Conservation (phyloP, 306 rosid species). For the Lathyrus tuberosus region DNA sequence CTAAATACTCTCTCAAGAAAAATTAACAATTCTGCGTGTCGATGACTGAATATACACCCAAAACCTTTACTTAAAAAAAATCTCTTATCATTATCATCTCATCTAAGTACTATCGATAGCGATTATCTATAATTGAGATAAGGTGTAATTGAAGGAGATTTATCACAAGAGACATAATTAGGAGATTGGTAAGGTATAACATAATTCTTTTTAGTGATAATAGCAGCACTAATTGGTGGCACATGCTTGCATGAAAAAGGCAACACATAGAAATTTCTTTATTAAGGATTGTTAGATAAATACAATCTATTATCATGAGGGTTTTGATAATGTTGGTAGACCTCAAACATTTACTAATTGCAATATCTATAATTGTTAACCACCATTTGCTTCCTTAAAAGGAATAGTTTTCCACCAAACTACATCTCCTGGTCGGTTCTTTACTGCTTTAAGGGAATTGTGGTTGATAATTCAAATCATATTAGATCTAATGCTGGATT, state of each 20-base stretch:
- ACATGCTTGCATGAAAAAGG: constrained; percentile 69
- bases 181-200: constrained; percentile 37
- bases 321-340: constrained; percentile 61
- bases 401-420: constrained; percentile 44
- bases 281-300: constrained; percentile 44
- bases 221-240: constrained; percentile 54
- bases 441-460: constrained; percentile 37
- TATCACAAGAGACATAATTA: constrained; percentile 49
- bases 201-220: constrained; percentile 50
- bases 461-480: constrained; percentile 29
- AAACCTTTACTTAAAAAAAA: no score
- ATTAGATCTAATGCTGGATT: constrained; percentile 7
- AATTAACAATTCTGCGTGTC: no score
- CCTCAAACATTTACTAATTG: constrained; percentile 57
- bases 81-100: no score
- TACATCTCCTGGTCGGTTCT: constrained; percentile 51
- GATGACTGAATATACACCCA: no score
- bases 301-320: constrained; percentile 45
- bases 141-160: constrained; percentile 24
- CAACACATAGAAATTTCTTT: constrained; percentile 40
- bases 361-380: constrained; percentile 34
- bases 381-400: constrained; percentile 74
- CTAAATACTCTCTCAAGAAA: no score
- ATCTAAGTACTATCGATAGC: no score
- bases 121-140: not conserved